These are phyloP conservation scores for Lasiodiplodia theobromae DNA, from an alignment of 2,329 filamentous ascomycete species.

Conservation along the genomic window DNA sequence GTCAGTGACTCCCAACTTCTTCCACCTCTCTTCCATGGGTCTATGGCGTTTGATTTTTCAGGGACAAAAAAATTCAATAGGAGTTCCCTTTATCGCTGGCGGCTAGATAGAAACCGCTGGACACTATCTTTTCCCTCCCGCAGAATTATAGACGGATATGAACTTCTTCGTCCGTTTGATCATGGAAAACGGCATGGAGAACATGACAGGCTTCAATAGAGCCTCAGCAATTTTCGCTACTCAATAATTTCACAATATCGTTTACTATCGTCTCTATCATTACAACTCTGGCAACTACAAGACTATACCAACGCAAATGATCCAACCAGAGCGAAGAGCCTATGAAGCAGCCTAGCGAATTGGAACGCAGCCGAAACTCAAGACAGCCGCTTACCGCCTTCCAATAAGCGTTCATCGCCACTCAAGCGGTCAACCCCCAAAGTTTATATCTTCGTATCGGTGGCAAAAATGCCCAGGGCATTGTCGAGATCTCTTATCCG, in stretches of 20 bases:
- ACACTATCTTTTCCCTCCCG: background rate
- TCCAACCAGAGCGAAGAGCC: background rate
- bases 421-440: background rate
- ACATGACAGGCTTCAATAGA: background rate
- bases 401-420: background rate
- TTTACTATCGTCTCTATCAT: background rate
- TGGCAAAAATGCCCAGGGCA: background rate
- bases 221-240: background rate
- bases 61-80: background rate
- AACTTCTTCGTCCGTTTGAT: background rate
- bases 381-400: background rate
- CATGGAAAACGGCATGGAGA: background rate
- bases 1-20: background rate
- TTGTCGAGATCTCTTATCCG: background rate
- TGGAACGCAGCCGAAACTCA: background rate
- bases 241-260: background rate
- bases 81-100: background rate
- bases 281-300: background rate
- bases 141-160: background rate
- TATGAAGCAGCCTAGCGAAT: background rate
- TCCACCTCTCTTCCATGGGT: background rate
- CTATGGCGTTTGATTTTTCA: background rate
- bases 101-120: background rate
- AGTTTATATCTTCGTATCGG: background rate
- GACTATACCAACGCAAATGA: background rate